Evolutionary conservation across 345 rosid species (phyloP).

Genomic region (Trapa bicornis): DNA sequence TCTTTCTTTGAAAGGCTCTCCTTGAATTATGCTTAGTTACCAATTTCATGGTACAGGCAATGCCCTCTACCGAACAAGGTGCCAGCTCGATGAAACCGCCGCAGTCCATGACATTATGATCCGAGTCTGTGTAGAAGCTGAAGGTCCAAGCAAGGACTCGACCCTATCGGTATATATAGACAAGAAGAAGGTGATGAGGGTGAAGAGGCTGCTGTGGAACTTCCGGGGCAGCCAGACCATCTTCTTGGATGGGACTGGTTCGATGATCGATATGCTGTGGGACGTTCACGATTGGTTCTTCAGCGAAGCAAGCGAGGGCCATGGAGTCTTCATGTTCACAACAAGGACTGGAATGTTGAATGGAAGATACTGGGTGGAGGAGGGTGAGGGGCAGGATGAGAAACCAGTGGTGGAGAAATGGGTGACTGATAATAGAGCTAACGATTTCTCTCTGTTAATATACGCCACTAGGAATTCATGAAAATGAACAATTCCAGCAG

Average conservation of each 20-base stretch:
- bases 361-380: slow-evolving; percentile 63
- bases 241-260: slow-evolving; percentile 49
- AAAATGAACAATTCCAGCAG: slow-evolving; percentile 6
- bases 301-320: slow-evolving; percentile 28
- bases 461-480: slow-evolving; percentile 54
- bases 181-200: slow-evolving; percentile 58
- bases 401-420: slow-evolving; percentile 20
- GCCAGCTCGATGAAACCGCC: slow-evolving; percentile 47
- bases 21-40: neutral
- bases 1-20: neutral
- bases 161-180: slow-evolving; percentile 56
- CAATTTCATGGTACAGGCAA: slow-evolving; percentile 15
- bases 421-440: slow-evolving; percentile 13
- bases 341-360: slow-evolving; percentile 59
- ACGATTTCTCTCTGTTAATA: slow-evolving; percentile 71
- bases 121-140: slow-evolving; percentile 51
- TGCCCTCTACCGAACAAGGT: slow-evolving; percentile 52
- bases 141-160: slow-evolving; percentile 38
- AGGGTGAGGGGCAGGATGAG: slow-evolving; percentile 33
- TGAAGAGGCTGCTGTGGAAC: slow-evolving; percentile 85
- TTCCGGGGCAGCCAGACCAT: slow-evolving; percentile 87
- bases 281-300: slow-evolving; percentile 94
- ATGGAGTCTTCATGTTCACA: slow-evolving; percentile 84
- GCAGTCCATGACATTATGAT: slow-evolving; percentile 54
- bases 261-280: slow-evolving; percentile 79